Conservation (phyloP, 2,329 filamentous ascomycete species). For the Talaromyces sp. region DNA sequence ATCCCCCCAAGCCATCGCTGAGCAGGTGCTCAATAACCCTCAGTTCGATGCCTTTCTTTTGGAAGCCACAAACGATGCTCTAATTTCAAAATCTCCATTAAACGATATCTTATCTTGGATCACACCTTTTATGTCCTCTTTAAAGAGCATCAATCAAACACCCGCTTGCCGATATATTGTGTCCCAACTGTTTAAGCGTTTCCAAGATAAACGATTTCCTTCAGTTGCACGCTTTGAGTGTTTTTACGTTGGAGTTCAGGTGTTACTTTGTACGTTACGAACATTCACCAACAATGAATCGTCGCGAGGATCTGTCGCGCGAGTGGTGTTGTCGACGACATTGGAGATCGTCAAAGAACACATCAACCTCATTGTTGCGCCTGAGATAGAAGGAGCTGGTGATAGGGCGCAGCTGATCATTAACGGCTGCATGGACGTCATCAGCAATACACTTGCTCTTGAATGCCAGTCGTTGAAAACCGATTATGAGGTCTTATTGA, state of each 20-base stretch:
- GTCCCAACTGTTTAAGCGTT: constrained; percentile 64
- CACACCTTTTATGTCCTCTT: constrained; percentile 67
- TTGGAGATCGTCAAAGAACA: constrained; percentile 44
- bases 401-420: constrained; percentile 40
- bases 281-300: constrained; percentile 45
- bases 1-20: constrained; percentile 72
- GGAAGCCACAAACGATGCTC: constrained; percentile 49
- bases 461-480: constrained; percentile 66
- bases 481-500: constrained; percentile 63
- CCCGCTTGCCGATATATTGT: constrained; percentile 76
- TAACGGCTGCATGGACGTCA: constrained; percentile 57
- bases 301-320: constrained; percentile 42
- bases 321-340: constrained; percentile 46
- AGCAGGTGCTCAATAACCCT: constrained; percentile 72
- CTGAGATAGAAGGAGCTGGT: constrained; percentile 26
- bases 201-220: constrained; percentile 39
- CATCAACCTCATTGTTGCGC: constrained; percentile 55
- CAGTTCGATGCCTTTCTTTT: constrained; percentile 55
- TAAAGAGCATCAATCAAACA: constrained; percentile 68
- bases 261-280: constrained; percentile 43
- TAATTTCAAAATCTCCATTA: constrained; percentile 52
- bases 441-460: constrained; percentile 61
- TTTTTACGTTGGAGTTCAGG: constrained; percentile 42
- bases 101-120: constrained; percentile 70
- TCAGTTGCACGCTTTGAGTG: constrained; percentile 42